Evolutionary conservation across 2,329 filamentous ascomycete genomes (phyloP).

Genomic region (Metarhizium brunneum): DNA sequence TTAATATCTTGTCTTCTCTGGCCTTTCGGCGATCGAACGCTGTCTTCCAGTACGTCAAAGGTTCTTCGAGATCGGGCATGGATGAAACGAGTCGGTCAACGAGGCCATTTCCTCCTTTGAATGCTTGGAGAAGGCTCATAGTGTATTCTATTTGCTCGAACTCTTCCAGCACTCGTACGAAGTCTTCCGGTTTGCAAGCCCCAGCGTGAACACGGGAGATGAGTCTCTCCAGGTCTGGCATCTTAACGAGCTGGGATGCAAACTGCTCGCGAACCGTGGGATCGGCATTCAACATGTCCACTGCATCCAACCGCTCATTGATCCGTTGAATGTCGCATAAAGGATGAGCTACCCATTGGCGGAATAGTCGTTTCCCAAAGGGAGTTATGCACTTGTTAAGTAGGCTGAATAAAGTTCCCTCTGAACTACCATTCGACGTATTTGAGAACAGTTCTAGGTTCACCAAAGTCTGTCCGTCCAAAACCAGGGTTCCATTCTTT

Average conservation of each 20-base stretch:
- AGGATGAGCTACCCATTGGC: conserved; percentile 96
- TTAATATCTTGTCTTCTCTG: conserved; percentile 68
- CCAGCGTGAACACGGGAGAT: conserved; percentile 93
- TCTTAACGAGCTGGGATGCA: conserved; percentile 75
- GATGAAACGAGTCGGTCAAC: conserved; percentile 73
- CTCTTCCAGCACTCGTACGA: conserved; percentile 85
- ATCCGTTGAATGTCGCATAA: conserved; percentile 79
- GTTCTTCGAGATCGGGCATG: conserved; percentile 75
- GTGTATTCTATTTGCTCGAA: conserved; percentile 98
- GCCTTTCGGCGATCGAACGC: conserved; percentile 82
- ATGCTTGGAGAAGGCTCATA: conserved; percentile 66
- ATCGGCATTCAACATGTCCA: conserved; percentile 85
- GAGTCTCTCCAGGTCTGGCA: conserved; percentile 88
- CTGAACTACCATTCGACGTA: conserved; percentile 71
- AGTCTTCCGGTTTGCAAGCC: conserved; percentile 83
- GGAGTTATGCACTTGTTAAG: conserved; percentile 93
- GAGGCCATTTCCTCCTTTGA: conserved; percentile 69
- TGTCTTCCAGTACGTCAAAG: conserved; percentile 77
- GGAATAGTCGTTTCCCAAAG: conserved; percentile 91
- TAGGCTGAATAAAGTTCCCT: conserved; percentile 83
- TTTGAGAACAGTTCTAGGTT: conserved; percentile 98
- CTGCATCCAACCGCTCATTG: conserved; percentile 87
- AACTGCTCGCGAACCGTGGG: conserved; percentile 75
- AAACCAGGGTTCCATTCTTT: conserved; percentile 79
- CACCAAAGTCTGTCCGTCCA: conserved; percentile 93